phyloP scores from a whole-genome alignment of 129 eudicot genomes.

The Chrysanthemum seticuspe region DNA sequence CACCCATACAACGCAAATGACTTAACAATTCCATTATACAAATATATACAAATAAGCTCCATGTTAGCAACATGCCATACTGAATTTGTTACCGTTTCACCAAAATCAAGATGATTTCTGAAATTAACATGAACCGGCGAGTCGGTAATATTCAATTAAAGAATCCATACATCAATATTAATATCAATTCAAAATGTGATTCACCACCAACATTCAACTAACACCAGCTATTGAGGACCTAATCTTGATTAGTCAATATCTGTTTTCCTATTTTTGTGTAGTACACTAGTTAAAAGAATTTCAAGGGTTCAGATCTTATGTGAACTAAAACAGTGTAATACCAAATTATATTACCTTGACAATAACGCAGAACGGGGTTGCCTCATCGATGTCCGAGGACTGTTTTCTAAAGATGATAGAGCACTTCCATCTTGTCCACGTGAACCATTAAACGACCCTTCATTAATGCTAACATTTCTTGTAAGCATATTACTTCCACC shows the following conservation, averaged over 20 bases:
- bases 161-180: slow-evolving; percentile 1
- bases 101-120: slow-evolving; percentile 19
- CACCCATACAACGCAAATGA: slow-evolving; percentile 4
- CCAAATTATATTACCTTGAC: slow-evolving; percentile 68
- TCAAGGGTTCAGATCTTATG: slow-evolving; percentile 3
- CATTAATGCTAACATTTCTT: slow-evolving; percentile 44
- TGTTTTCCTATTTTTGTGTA: slow-evolving; percentile 7
- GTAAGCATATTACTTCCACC: slow-evolving; percentile 64
- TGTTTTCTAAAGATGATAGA: slow-evolving; percentile 43
- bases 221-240: background rate
- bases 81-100: background rate
- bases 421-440: slow-evolving; percentile 37
- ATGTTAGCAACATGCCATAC: slow-evolving; percentile 4
- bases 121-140: background rate
- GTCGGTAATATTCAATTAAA: background rate
- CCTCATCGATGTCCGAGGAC: slow-evolving; percentile 52
- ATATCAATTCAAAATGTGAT: background rate
- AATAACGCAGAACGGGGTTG: slow-evolving; percentile 82
- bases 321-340: slow-evolving; percentile 15
- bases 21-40: background rate
- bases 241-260: slow-evolving; percentile 16
- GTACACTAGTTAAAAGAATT: slow-evolving; percentile 7
- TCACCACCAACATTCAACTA: slow-evolving; percentile 7
- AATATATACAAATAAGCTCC: background rate
- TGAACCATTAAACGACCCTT: slow-evolving; percentile 35